Evolutionary conservation across 2,329 filamentous ascomycete species (phyloP), one percentile per base, ranked within the genome.

Genomic region (Aspergillus nomiae): DNA sequence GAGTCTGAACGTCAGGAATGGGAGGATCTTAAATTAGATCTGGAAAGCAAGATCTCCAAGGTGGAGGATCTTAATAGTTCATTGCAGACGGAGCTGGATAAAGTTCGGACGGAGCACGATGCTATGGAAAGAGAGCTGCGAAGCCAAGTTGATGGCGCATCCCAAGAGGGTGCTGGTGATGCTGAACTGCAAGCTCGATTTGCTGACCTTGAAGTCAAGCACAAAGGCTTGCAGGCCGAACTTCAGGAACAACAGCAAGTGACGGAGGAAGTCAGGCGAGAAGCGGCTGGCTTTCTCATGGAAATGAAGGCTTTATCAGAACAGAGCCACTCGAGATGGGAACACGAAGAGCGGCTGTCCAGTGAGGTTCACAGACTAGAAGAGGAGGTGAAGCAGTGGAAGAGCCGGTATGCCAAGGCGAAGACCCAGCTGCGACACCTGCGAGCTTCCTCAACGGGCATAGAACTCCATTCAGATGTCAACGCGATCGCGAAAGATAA

Each of bases 271-370:
- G 95, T 97, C 36, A 88, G 92, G 28, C 87, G 86, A 60, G 92
- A 97, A 79, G 93, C 94, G 0, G 89, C 92, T 61, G 86, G 89
- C 56, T 97, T 94, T 74, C 79, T 99, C 50, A 85, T 87, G 65
- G 95, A 99, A 77, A 99, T 98, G 95, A 89, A 92, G 66, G 83
- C 87, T 53, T 84, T 98, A 54, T 96, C 94, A 6, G 86, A 92
- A 68, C 90, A 93, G 69, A 95, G 91, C 71, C 89, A 88, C 66
- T 85, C 89, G 12, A 89, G 90, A 8, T 90, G 92, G 76, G 92
- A 96, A 69, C 90, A 89, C 68, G 94, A 98, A 76, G 88, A 92
- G 58, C 87, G 89, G 69, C 84, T 98, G 67, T 88, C 91, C 60
- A 86, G 85, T 66, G 90, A 90, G 53, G 89, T 97, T 36, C 85